These are phyloP conservation scores for Trifolium pratense DNA, from an alignment of 306 rosid species.

Conservation along the genomic window DNA sequence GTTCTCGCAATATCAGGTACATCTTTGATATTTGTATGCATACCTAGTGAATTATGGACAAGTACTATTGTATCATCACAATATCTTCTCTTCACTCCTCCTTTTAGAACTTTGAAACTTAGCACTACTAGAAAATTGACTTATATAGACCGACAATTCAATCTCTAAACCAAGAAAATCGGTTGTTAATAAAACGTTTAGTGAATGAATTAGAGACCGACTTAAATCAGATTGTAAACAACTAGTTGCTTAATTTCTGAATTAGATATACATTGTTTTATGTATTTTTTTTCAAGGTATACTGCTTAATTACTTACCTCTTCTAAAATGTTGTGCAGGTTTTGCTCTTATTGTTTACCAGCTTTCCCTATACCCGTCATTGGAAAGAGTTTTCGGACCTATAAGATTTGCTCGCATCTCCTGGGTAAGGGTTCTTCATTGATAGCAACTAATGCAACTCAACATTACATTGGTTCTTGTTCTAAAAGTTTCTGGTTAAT, in stretches of 20 bases:
- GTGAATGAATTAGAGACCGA: too few species aligned
- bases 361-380: constrained; percentile 54
- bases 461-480: background rate
- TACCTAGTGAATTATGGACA: background rate
- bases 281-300: background rate
- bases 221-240: too few species aligned
- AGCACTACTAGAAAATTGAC: background rate
- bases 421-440: constrained; percentile 55
- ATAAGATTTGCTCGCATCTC: constrained; percentile 49
- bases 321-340: constrained; percentile 49
- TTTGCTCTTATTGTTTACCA: constrained; percentile 61
- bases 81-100: too few species aligned
- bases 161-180: too few species aligned
- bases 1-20: constrained; percentile 74
- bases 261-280: background rate
- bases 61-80: background rate
- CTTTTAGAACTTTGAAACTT: background rate
- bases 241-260: too few species aligned
- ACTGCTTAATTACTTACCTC: constrained; percentile 1
- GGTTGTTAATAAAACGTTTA: too few species aligned
- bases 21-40: background rate
- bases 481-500: constrained; percentile 3
- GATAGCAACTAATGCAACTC: background rate
- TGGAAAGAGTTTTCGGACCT: constrained; percentile 59
- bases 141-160: too few species aligned